Base-by-base conservation (phyloP, 441 rosid species). In the Jatropha podagrica region DNA sequence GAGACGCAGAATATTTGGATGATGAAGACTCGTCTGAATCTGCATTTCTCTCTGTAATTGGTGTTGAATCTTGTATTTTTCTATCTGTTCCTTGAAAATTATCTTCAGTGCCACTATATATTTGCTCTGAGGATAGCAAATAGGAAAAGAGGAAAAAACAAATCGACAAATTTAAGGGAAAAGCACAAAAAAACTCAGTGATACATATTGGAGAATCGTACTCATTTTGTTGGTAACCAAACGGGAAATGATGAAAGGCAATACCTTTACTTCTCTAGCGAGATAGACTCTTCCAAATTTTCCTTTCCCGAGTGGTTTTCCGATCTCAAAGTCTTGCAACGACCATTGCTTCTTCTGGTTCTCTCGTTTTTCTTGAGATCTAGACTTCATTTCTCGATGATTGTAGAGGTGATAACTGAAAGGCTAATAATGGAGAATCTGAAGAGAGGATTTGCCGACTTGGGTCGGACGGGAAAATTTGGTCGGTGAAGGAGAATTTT, bases 21-120 rank as follows among this genome's bases (percentile, higher is more conserved):
- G 99, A 17, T 79, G 73, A 37, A 95, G 88, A 72, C 78, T 83
- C 12, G 89, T 83, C 72, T 93, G 98, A 52, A 95, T 95, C 88
- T 92, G 95, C 94, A 93, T 89, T 76, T 95, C 99, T 79, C 99
- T 87, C 82, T 83, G 81, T 75, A 95, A 66, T 82, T 95, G 98
- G 69, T 93, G 91, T 65, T 91, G 96, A 69, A 93, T 84, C 55
- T 74, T 83, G 79, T 95, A 92, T 82, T 92, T 95, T 76, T 93
- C 97, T 40, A 92, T 87, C 67, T 95, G 98, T 40, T 87, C 91
- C 88, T 93, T 93, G 89, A 90, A 93, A 37, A 95, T 79, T 68
- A 95, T 84, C 80, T 95, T 93, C 82, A 95, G 48, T 58, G 99
- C 98, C 79, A 95, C 95, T 23, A 92, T 48, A 84, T 79, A 90